Base-by-base conservation (phyloP, 2,329 filamentous ascomycete species). In the Juglanconis juglandina region DNA sequence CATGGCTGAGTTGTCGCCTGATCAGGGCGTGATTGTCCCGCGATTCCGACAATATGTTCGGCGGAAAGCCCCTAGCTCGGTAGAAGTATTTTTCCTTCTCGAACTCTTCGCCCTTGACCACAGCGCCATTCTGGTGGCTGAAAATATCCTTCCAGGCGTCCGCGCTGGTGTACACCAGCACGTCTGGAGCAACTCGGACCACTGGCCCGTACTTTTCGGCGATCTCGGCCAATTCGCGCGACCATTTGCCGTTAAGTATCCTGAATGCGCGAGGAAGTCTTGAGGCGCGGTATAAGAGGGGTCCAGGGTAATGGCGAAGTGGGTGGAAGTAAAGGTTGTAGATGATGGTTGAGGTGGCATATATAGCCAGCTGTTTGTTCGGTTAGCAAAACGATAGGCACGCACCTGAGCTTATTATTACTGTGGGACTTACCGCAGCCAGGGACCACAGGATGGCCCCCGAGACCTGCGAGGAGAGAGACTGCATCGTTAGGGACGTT, bases 1-100 rank as follows among this genome's bases (percentile, higher is more conserved):
- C 71, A 39, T 69, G 53, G 7, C 64, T 64, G 3, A 73, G 63
- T 8, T 67, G 59, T 51, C 65, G 66, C 8, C 67, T 42, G 35
- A 64, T 32, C 10, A 59, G 49, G 10, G 56, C 39, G n/a, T 64
- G 62, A 44, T 65, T 64, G 17, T 63, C 62, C 6, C 62, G 58
- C 11, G 56, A 34, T 39, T 66, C 66, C 47, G 37, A 42, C 14
- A 66, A 33, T 10, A 67, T 52, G 1, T 59, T 64, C 17, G 37
- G 47, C 1, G 50, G 44, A 5, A 62, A 10, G 13, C 59, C 58
- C 1, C 14, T 24, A 2, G 37, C 47, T 7, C 14, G 32, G 41
- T 66, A 67, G 41, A 67, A 66, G 3, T 4, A 1, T 1, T 30
- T 3, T 10, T 39, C 47, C 52, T 67, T 67, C 6, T 4, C 14